Evolutionary conservation across 2,329 filamentous ascomycete genomes (phyloP).

Genomic region (Juglanconis juglandina): DNA sequence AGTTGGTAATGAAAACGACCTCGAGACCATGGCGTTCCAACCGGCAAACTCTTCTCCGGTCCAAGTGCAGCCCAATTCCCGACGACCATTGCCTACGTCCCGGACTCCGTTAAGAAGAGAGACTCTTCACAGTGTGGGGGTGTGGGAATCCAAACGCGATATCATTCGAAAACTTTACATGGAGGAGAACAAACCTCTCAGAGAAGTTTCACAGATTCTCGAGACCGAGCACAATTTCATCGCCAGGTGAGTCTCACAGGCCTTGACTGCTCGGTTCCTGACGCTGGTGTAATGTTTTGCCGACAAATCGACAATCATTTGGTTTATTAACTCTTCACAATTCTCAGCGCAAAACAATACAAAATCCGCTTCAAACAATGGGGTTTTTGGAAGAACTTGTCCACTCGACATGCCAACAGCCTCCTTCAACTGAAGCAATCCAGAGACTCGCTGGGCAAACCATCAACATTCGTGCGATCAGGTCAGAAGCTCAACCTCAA

Average conservation of each 20-base stretch:
- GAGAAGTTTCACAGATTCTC: constrained; percentile 4
- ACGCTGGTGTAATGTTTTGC: background rate
- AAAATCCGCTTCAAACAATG: constrained; percentile 15
- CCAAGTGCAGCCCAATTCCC: background rate
- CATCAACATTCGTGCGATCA: constrained; percentile 9
- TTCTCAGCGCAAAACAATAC: constrained; percentile 11
- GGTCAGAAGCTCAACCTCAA: constrained; percentile 9
- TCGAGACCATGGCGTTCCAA: background rate
- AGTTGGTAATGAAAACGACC: background rate
- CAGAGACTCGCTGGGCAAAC: constrained; percentile 12
- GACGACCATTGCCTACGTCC: background rate
- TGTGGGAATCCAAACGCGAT: constrained; percentile 12
- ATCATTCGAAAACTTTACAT: constrained; percentile 14
- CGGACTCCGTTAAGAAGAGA: background rate
- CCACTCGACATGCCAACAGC: constrained; percentile 6
- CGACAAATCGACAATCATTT: background rate
- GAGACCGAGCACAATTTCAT: background rate
- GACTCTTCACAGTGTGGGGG: constrained; percentile 2
- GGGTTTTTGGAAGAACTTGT: constrained; percentile 16
- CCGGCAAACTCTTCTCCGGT: background rate
- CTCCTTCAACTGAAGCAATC: constrained; percentile 10
- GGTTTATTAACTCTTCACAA: background rate
- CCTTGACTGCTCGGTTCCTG: background rate
- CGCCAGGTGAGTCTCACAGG: constrained; percentile 16
- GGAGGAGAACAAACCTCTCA: constrained; percentile 13